These are phyloP conservation scores for Fusarium papillatum DNA, from an alignment of 2,329 filamentous ascomycete species.

Conservation along the genomic window DNA sequence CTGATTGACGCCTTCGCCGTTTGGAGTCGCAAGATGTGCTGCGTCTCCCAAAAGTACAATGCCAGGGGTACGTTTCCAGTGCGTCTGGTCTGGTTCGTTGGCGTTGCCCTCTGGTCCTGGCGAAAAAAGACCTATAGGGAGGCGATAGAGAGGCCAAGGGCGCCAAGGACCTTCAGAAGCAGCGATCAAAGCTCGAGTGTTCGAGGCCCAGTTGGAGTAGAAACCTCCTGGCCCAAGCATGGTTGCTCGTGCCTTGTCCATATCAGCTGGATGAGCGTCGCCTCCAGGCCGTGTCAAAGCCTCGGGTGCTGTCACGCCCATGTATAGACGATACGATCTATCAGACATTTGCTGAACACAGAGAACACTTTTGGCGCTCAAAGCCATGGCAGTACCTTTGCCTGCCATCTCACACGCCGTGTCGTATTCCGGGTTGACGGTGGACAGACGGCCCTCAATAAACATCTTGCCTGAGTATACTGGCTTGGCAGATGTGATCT, in stretches of 20 bases:
- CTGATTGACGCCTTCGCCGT: slow-evolving; percentile 10
- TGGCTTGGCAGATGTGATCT: background rate
- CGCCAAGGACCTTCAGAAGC: background rate
- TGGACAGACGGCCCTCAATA: background rate
- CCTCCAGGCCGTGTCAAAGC: background rate
- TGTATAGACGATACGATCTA: background rate
- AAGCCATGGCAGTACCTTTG: background rate
- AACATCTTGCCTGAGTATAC: background rate
- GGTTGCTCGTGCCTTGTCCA: background rate
- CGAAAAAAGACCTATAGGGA: background rate
- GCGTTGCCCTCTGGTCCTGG: no score
- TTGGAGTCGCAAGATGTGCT: slow-evolving; percentile 10
- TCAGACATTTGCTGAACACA: background rate
- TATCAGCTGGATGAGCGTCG: background rate
- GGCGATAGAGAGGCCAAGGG: background rate
- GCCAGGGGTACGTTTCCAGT: background rate
- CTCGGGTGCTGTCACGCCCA: background rate
- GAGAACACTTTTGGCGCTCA: background rate
- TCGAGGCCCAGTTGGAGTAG: background rate
- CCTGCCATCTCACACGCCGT: background rate
- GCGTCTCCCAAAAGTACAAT: slow-evolving; percentile 11
- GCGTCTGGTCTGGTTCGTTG: background rate
- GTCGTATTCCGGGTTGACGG: background rate
- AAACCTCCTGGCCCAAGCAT: background rate
- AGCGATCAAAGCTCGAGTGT: background rate